Evolutionary conservation across 768 basidiomycete genomes (phyloP), one percentile per base, ranked within the genome.

Genomic region (Lyophyllum semitale): DNA sequence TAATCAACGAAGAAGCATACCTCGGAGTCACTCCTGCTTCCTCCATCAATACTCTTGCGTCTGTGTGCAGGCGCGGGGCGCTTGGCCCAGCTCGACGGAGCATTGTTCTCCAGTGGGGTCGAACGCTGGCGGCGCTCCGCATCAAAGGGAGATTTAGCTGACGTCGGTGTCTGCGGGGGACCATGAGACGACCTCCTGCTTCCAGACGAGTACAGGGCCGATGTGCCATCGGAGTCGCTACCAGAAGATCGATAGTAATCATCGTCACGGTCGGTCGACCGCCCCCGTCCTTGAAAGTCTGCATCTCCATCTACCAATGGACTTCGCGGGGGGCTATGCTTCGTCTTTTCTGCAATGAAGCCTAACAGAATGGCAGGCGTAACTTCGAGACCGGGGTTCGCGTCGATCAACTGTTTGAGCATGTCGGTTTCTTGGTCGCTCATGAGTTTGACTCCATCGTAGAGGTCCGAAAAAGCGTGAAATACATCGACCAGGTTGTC

Each of bases 21-120:
- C 77, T 93, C 91, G 2, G 85, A 84, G 60, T 93, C 91, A 62
- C 91, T 92, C 26, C 78, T 73, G 56, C 78, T 80, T n/a, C 87
- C 87, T 9, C 88, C 89, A 60, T 89, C 82, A n/a, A n/a, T n/a
- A 57, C 91, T 92, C 72, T 80, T 89, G 50, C 89, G 75, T 51
- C 91, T 77, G 43, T 78, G 72, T 6, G 87, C 85, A 13, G 89
- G 89, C 15, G 76, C 72, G 4, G 88, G 89, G 3, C 88, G 82
- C 58, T 83, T 86, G 33, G 48, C 26, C 87, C 90, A 92, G 61
- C 88, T 91, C 2, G 91, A 91, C 0, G 91, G 91, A 1, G 88
- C 83, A 25, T 68, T 73, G 51, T 68, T 73, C 3, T 67, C 67
- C 2, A 91, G 71, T 0, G 90, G 91, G 0, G 84, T 84, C 8